Percentiles rank a stretch among this genome's conserved stretches.
These are phyloP conservation scores for Knoxia roxburghii DNA, from an alignment of 257 asterid genomes.

Conservation along the genomic window DNA sequence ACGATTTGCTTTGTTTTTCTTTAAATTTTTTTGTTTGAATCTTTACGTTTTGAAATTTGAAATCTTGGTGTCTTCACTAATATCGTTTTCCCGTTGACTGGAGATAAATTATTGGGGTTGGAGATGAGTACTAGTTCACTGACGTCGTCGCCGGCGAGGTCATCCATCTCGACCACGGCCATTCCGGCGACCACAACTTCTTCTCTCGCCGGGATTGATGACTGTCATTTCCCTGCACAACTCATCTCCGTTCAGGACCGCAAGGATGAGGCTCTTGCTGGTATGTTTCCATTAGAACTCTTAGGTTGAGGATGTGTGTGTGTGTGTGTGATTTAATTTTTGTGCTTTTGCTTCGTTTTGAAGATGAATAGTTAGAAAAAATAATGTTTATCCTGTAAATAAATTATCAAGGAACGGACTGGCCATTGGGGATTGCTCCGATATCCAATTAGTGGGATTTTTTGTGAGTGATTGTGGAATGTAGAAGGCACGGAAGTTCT, in stretches of 20 bases:
- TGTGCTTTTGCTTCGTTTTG: not conserved
- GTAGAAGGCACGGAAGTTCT: not conserved
- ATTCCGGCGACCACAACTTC: slow-evolving; percentile 20
- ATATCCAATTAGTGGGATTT: not conserved
- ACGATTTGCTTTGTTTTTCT: too few species aligned
- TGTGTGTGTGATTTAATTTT: not conserved
- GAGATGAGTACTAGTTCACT: slow-evolving; percentile 41
- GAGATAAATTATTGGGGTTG: not conserved
- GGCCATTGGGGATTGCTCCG: not conserved
- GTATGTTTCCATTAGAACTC: slow-evolving; percentile 20
- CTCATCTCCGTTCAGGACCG: slow-evolving; percentile 59
- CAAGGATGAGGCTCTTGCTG: slow-evolving; percentile 56
- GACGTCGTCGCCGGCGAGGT: slow-evolving; percentile 42
- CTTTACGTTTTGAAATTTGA: too few species aligned
- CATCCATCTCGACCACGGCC: slow-evolving; percentile 34
- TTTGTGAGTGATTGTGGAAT: not conserved
- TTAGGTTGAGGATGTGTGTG: not conserved
- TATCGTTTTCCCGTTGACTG: not conserved
- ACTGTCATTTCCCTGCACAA: slow-evolving; percentile 42
- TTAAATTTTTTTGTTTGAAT: too few species aligned
- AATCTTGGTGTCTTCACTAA: too few species aligned
- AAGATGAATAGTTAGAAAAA: not conserved
- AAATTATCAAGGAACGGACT: too few species aligned
- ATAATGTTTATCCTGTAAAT: not conserved
- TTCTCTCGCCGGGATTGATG: slow-evolving; percentile 33